These are phyloP conservation scores for Penicillium angulare DNA, from an alignment of 495 filamentous ascomycete species.

Conservation along the genomic window DNA sequence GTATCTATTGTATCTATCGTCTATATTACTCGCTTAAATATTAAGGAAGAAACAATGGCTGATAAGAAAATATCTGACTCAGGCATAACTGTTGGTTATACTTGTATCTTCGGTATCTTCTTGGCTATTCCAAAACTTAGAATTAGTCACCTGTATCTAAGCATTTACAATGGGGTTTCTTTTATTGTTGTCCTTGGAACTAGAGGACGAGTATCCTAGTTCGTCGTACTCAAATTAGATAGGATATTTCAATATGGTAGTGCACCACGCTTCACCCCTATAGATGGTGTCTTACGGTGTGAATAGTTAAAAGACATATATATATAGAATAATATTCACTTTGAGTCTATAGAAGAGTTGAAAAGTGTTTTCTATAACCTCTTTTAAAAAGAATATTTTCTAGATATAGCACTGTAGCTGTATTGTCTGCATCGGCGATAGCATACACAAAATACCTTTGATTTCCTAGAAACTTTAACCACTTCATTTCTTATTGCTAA, in stretches of 20 bases:
- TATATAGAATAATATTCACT: background rate
- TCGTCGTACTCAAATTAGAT: background rate
- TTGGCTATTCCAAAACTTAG: background rate
- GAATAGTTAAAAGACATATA: background rate
- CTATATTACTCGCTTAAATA: no score
- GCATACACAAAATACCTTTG: background rate
- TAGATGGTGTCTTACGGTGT: background rate
- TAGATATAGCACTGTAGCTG: background rate
- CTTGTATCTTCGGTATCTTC: constrained; percentile 22
- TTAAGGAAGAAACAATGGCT: no score
- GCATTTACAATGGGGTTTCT: background rate
- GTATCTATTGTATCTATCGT: no score
- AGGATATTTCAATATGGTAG: background rate
- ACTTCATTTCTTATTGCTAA: background rate
- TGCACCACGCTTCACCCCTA: background rate
- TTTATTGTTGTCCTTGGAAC: background rate
- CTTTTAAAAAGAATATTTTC: background rate
- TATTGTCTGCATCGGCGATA: background rate
- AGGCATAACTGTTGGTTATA: constrained; percentile 15
- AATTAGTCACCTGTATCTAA: background rate
- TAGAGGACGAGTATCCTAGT: background rate
- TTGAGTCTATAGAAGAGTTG: background rate
- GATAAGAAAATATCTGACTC: background rate
- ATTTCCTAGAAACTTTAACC: background rate
- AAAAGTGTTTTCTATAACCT: background rate